Conservation (phyloP, 495 filamentous ascomycete species). For the Penicillium alfredii region DNA sequence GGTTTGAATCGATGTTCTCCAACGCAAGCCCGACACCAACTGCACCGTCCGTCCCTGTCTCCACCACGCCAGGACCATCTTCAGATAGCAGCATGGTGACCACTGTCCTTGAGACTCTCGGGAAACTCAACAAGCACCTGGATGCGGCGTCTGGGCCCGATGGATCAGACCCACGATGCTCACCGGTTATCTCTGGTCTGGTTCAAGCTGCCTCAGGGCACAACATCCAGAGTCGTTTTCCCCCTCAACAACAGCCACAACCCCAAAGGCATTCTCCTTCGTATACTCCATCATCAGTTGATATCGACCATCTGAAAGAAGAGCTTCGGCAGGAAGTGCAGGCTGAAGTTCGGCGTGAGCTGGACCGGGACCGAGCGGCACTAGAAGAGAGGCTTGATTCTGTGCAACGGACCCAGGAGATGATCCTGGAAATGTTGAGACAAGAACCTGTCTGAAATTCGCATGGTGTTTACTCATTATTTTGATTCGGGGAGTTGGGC, state of each 20-base stretch:
- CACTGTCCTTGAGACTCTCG: slow-evolving; percentile 34
- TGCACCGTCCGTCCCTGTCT: background rate
- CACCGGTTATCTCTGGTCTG: slow-evolving; percentile 20
- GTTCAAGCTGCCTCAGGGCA: slow-evolving; percentile 14
- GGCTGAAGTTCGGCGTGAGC: slow-evolving; percentile 25
- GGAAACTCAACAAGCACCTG: slow-evolving; percentile 36
- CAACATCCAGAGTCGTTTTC: too few species aligned
- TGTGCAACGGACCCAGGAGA: slow-evolving; percentile 39
- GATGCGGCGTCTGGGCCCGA: slow-evolving; percentile 17
- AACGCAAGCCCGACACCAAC: slow-evolving; percentile 4
- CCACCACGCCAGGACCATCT: slow-evolving; percentile 2
- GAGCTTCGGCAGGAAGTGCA: slow-evolving; percentile 34
- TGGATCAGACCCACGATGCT: slow-evolving; percentile 12
- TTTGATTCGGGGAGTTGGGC: too few species aligned
- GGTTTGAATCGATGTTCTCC: slow-evolving; percentile 37
- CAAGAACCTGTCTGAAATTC: slow-evolving; percentile 30
- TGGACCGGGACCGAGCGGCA: slow-evolving; percentile 29
- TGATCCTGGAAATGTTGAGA: slow-evolving; percentile 43
- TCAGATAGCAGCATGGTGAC: slow-evolving; percentile 22
- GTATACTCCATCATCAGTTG: background rate
- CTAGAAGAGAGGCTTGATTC: slow-evolving; percentile 37
- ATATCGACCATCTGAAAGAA: slow-evolving; percentile 27
- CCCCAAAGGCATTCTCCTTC: background rate
- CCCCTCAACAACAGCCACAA: background rate
- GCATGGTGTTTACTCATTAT: slow-evolving; percentile 1